phyloP scores from a whole-genome alignment of 495 filamentous ascomycete species.

The Tuber brumale region DNA sequence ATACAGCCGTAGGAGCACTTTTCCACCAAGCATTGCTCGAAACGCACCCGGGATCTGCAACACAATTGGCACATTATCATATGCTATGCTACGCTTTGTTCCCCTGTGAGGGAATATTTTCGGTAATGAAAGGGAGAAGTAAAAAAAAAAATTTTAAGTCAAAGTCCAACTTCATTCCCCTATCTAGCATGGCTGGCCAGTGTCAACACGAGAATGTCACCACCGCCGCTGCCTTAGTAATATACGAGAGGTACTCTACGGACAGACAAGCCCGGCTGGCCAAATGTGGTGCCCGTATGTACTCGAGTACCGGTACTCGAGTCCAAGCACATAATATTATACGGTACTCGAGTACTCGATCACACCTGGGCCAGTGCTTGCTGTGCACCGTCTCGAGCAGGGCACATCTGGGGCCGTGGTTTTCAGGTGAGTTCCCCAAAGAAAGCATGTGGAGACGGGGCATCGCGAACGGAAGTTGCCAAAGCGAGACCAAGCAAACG shows the following conservation, averaged over 20 bases:
- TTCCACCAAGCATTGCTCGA: background rate
- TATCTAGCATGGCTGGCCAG: background rate
- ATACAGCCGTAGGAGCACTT: background rate
- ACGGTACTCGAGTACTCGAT: background rate
- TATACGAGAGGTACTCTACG: background rate
- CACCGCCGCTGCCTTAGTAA: background rate
- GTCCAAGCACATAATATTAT: background rate
- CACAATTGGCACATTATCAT: background rate
- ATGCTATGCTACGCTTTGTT: background rate
- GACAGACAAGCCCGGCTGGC: background rate
- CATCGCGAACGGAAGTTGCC: constrained; percentile 18
- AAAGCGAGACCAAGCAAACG: constrained; percentile 3
- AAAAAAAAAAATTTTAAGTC: background rate
- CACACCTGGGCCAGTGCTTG: background rate
- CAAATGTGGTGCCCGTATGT: background rate
- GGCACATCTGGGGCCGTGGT: background rate
- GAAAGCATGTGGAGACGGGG: constrained; percentile 23
- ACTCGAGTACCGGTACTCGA: background rate
- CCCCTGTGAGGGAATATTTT: background rate
- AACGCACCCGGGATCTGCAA: background rate
- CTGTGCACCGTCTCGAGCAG: background rate
- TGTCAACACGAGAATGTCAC: background rate
- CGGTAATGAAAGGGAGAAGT: background rate
- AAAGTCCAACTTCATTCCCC: background rate
- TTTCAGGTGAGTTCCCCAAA: constrained; percentile 5